Base-by-base conservation (phyloP, 441 rosid genomes). In the Euphorbia corollata region DNA sequence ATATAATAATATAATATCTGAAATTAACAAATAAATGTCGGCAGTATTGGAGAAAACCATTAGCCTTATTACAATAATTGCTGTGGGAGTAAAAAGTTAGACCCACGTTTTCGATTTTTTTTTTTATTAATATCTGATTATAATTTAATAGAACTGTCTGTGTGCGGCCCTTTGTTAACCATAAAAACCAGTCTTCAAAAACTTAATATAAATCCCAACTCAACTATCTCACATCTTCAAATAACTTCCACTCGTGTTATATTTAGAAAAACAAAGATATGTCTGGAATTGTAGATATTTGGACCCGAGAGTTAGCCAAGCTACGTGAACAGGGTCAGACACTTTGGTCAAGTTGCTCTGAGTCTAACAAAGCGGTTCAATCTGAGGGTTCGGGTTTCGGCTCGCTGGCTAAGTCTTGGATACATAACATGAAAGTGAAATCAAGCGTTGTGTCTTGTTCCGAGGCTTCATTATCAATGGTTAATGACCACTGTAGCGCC, bases 261-360 rank as follows among this genome's bases (percentile, higher is more conserved):
- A 3, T 11, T 36, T 19, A 3, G 3, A 60, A 1, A 8, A 2
- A 10, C 0, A 16, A 30, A 19, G 47, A 3, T 0, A 85, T 85
- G 90, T 76, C 90, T 60, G 91, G 70, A 4, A 60, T 80, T 8
- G 79, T 77, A 51, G 91, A 86, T 71, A 80, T 71, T 36, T 83
- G 89, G 91, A 74, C 69, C 8, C 61, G 68, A 18, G 81, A 81
- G 75, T 6, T 55, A 2, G 74, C 78, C 65, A 81, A 70, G 83
- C 79, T 77, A 23, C 78, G 71, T 19, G 81, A 81, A 66, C 81
- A 76, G 77, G 63, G 81, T 55, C 80, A 48, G 67, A 34, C 79
- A 75, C 51, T 59, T 57, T 73, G 66, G 64, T 59, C 85, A 19
- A 61, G 45, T 62, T 59, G 69, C 39, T 27, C 41, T 11, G 71